Evolutionary conservation across 768 basidiomycete genomes (phyloP).

Genomic region (Cytidiella melzeri): DNA sequence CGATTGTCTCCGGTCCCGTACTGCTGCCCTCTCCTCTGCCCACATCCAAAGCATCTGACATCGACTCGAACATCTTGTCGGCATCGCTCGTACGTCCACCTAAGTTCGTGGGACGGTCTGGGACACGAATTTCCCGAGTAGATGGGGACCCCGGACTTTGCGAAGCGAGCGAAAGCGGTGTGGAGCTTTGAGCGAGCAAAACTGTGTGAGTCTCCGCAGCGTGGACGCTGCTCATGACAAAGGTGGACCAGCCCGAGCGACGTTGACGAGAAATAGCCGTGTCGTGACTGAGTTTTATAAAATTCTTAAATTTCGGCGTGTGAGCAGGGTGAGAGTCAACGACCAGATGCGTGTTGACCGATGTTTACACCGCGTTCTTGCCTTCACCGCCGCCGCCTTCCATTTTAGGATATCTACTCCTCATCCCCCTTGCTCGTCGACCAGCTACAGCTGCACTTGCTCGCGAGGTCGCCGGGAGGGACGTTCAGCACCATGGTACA

Average conservation of each 20-base stretch:
- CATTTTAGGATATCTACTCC: constrained; percentile 4
- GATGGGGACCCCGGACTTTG: constrained; percentile 11
- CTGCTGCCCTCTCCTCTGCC: constrained; percentile 5
- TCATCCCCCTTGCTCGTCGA: constrained; percentile 1
- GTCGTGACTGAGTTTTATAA: constrained; percentile 4
- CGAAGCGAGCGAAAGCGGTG: constrained; percentile 27
- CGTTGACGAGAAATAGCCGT: constrained; percentile 1
- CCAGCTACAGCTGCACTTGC: background rate
- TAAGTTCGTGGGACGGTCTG: constrained; percentile 6
- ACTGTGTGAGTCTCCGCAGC: constrained; percentile 30
- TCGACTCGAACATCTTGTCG: constrained; percentile 12
- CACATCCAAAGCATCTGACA: background rate
- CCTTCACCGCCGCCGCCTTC: constrained; percentile 8
- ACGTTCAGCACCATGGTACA: constrained; percentile 10
- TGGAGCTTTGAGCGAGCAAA: constrained; percentile 20
- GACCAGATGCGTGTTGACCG: constrained; percentile 23
- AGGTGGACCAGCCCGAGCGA: constrained; percentile 9
- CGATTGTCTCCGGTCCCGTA: constrained; percentile 3
- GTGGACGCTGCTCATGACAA: constrained; percentile 40
- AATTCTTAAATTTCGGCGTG: constrained; percentile 5
- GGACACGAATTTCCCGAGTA: constrained; percentile 2
- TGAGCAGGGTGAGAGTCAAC: constrained; percentile 18
- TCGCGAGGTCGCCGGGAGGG: background rate
- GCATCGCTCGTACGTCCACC: constrained; percentile 15
- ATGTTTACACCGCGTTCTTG: constrained; percentile 19